Conservation (phyloP, 139 green algal species). For the Nannochloris sp. region DNA sequence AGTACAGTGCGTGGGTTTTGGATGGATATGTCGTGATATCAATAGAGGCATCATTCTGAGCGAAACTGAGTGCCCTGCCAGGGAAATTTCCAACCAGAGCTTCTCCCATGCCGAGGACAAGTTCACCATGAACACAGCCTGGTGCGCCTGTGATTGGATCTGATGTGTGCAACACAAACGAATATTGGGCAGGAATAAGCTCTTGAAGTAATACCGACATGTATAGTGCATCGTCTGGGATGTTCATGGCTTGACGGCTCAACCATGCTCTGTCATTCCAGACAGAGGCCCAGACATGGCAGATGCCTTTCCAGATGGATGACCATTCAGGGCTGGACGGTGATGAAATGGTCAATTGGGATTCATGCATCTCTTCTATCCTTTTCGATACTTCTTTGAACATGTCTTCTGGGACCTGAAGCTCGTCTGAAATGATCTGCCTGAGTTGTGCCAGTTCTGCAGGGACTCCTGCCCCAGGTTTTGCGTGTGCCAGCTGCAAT, state of each 20-base stretch:
- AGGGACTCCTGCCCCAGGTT: slow-evolving; percentile 6
- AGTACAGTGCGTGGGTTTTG: not conserved
- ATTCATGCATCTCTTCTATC: slow-evolving; percentile 31
- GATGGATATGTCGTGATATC: not conserved
- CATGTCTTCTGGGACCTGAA: slow-evolving; percentile 37
- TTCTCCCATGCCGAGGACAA: slow-evolving; percentile 78
- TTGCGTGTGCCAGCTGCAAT: slow-evolving; percentile 7
- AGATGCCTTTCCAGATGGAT: slow-evolving; percentile 61
- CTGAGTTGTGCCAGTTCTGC: slow-evolving; percentile 31
- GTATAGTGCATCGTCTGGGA: slow-evolving; percentile 62
- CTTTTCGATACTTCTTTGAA: slow-evolving; percentile 23
- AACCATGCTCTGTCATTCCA: slow-evolving; percentile 76
- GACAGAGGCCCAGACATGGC: slow-evolving; percentile 75
- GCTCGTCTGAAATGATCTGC: slow-evolving; percentile 14
- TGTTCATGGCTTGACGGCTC: slow-evolving; percentile 38
- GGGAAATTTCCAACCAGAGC: slow-evolving; percentile 74
- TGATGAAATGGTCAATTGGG: not conserved
- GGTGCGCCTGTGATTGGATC: slow-evolving; percentile 55
- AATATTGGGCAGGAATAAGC: slow-evolving; percentile 56
- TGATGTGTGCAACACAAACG: slow-evolving; percentile 88
- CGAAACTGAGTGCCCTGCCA: slow-evolving; percentile 59
- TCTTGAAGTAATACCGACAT: slow-evolving; percentile 78
- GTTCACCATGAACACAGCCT: slow-evolving; percentile 60
- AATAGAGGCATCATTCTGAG: not conserved
- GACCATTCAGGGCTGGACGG: slow-evolving; percentile 29